Conservation (phyloP, 176 grass and related monocot genomes). For the Tuctoria greenei region DNA sequence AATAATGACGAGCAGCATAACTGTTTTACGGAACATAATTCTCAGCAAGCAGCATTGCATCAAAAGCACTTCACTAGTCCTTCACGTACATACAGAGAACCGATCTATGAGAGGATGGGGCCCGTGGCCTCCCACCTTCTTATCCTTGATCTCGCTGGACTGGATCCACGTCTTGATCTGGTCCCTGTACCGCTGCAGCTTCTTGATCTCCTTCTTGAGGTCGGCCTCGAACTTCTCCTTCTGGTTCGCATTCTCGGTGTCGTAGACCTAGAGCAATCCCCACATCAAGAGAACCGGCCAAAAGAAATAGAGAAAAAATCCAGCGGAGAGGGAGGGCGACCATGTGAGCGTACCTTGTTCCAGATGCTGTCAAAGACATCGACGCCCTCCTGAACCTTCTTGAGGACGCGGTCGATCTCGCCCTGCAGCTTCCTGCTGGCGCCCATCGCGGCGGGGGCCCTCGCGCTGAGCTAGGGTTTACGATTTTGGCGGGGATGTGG, state of each 20-base stretch:
- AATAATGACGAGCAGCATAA: not conserved
- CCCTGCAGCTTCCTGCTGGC: constrained; percentile 92
- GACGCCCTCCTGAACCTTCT: constrained; percentile 99
- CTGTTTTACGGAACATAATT: not conserved
- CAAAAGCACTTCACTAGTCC: not conserved
- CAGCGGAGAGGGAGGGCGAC: not conserved
- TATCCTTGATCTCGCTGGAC: constrained; percentile 99
- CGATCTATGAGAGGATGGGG: not conserved
- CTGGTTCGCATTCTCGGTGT: constrained; percentile 98
- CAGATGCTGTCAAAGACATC: constrained; percentile 99
- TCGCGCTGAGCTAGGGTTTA: constrained; percentile 49
- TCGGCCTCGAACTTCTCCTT: constrained; percentile 99
- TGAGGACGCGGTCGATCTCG: constrained; percentile 98
- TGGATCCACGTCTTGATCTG: constrained; percentile 99
- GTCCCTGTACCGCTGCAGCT: constrained; percentile 96
- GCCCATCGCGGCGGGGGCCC: constrained; percentile 54
- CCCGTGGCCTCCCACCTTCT: constrained; percentile 61
- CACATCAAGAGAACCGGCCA: not conserved
- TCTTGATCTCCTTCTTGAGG: constrained; percentile 99
- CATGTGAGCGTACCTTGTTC: constrained; percentile 63
- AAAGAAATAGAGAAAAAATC: not conserved
- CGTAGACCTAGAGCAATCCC: constrained; percentile 66
- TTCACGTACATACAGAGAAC: not conserved
- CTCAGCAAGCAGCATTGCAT: not conserved
- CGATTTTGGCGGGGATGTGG: constrained; percentile 45